These are phyloP conservation scores for Ocimum tenuiflorum DNA, from an alignment of 257 asterid genomes.

Conservation along the genomic window DNA sequence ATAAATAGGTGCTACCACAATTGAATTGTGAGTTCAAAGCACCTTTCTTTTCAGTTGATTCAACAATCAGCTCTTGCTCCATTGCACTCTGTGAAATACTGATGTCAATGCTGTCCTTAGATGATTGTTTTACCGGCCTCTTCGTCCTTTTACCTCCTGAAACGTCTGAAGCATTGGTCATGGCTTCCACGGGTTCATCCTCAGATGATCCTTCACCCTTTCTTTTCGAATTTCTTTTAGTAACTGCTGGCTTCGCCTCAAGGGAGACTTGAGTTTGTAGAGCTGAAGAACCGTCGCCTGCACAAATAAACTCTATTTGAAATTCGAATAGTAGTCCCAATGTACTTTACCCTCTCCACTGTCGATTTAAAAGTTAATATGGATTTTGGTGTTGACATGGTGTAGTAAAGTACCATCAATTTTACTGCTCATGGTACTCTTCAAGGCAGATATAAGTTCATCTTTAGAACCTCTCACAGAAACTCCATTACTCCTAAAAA, in stretches of 20 bases:
- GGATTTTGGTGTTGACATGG: too few species aligned
- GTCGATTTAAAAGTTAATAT: background rate
- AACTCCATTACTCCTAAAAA: slow-evolving; percentile 44
- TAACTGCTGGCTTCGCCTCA: slow-evolving; percentile 19
- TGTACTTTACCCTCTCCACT: background rate
- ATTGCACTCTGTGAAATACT: slow-evolving; percentile 12
- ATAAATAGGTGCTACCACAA: background rate
- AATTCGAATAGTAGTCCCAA: background rate
- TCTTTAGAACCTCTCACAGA: slow-evolving; percentile 50
- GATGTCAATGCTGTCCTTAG: slow-evolving; percentile 19
- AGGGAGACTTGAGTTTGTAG: slow-evolving; percentile 23
- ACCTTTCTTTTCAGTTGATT: slow-evolving; percentile 46
- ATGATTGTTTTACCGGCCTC: slow-evolving; percentile 28
- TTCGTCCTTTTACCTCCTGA: slow-evolving; percentile 35
- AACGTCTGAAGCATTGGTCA: slow-evolving; percentile 16
- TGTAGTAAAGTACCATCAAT: slow-evolving; percentile 36
- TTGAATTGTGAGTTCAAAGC: slow-evolving; percentile 15
- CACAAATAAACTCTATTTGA: slow-evolving; percentile 6
- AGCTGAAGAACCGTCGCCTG: slow-evolving; percentile 29
- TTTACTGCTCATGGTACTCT: slow-evolving; percentile 34
- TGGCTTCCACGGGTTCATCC: slow-evolving; percentile 14
- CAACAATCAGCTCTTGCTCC: slow-evolving; percentile 36
- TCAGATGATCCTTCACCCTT: slow-evolving; percentile 29
- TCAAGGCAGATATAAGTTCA: slow-evolving; percentile 48
- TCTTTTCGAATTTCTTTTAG: slow-evolving; percentile 26